Conservation (phyloP, 2,329 filamentous ascomycete species). For the Cladobotryum mycophilum region DNA sequence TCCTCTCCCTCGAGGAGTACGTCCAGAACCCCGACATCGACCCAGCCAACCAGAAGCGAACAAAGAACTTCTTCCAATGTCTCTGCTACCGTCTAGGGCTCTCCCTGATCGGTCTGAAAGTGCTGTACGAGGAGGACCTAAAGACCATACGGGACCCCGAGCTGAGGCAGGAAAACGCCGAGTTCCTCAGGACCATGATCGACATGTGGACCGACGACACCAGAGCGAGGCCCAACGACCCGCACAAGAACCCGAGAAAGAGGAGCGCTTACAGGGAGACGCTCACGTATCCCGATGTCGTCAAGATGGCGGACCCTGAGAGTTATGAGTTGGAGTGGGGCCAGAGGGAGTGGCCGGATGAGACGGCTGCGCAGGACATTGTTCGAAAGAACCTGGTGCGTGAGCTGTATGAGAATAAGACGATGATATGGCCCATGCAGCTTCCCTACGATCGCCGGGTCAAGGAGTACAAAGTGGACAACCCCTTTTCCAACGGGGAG, state of each 20-base stretch:
- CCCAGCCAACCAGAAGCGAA: constrained; percentile 2
- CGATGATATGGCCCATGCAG: constrained; percentile 36
- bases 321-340: constrained; percentile 1
- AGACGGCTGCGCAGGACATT: constrained; percentile 10
- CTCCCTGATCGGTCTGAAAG: constrained; percentile 20
- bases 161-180: constrained; percentile 9
- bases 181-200: constrained; percentile 13
- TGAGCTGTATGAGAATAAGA: constrained; percentile 38
- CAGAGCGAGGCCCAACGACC: constrained; percentile 14
- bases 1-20: constrained; percentile 4
- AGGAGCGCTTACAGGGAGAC: constrained; percentile 10
- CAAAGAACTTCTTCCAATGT: constrained; percentile 17
- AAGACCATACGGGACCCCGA: not conserved
- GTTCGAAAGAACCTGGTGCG: constrained; percentile 36
- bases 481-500: not conserved
- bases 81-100: constrained; percentile 35
- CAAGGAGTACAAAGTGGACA: constrained; percentile 1
- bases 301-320: constrained; percentile 26
- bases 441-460: constrained; percentile 6
- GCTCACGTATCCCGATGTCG: constrained; percentile 22
- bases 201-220: constrained; percentile 15
- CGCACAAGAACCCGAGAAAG: constrained; percentile 8
- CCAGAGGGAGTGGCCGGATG: not conserved
- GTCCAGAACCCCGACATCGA: not conserved
- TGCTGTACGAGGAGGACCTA: constrained; percentile 6